phyloP scores from a whole-genome alignment of 1,284 basidiomycete genomes.

The Vanrija pseudolonga region DNA sequence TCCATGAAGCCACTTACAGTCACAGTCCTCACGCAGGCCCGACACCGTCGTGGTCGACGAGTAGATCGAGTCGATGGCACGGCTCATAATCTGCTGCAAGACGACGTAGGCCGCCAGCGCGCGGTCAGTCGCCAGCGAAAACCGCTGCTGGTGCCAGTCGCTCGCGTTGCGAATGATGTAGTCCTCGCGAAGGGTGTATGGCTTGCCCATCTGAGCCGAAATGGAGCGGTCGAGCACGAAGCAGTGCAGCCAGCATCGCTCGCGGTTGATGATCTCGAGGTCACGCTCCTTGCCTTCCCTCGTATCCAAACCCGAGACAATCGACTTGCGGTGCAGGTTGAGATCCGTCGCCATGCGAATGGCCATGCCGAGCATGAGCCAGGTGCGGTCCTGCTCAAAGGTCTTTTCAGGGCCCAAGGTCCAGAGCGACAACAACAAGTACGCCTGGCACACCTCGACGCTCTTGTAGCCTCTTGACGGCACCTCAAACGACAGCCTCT shows the following conservation, averaged over 20 bases:
- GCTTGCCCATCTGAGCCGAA: constrained; percentile 63
- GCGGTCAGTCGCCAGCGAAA: constrained; percentile 61
- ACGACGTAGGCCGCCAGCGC: constrained; percentile 53
- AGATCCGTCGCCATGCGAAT: constrained; percentile 88
- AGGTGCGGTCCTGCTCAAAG: constrained; percentile 95
- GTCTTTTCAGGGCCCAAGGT: constrained; percentile 86
- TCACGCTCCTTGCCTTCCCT: constrained; percentile 57
- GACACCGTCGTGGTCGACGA: constrained; percentile 75
- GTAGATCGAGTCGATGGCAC: constrained; percentile 85
- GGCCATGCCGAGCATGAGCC: constrained; percentile 71
- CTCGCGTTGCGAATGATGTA: constrained; percentile 81
- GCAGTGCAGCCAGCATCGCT: constrained; percentile 89
- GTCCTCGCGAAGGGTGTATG: constrained; percentile 53
- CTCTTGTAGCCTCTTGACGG: constrained; percentile 78
- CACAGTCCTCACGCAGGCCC: constrained; percentile 79
- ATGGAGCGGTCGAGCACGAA: constrained; percentile 85
- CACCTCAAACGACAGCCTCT: constrained; percentile 87
- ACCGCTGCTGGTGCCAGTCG: constrained; percentile 57
- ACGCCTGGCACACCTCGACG: constrained; percentile 90
- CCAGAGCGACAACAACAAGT: constrained; percentile 75
- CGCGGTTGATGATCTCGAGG: constrained; percentile 74
- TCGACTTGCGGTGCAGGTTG: constrained; percentile 86
- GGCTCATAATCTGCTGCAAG: constrained; percentile 78
- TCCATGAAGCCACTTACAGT: constrained; percentile 56
- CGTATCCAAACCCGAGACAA: constrained; percentile 63